Base-by-base conservation (phyloP, 495 filamentous ascomycete species). In the Evansstolkia leycettana region DNA sequence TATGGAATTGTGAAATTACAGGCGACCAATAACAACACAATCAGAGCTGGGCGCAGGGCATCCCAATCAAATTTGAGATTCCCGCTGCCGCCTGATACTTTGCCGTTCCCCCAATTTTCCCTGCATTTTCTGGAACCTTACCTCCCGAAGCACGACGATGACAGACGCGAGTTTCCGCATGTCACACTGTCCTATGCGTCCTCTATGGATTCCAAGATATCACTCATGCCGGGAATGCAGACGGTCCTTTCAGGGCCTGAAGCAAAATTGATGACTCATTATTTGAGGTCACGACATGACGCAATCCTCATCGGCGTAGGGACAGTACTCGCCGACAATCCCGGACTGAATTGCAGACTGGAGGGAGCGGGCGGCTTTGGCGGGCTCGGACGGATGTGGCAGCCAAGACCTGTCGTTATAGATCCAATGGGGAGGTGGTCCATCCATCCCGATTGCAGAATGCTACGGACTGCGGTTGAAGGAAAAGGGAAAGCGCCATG, bases 261-360 rank as follows among this genome's bases (percentile, higher is more conserved):
- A 43, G 78, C 84, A 10, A 94, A 94, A 53, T 68, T 80, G 34
- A 85, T 96, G 80, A 94, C 88, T 1, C 88, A 96, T 53, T 85
- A 80, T 53, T 69, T 96, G 12, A 81, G 88, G 37, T 75, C 75
- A 5, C 70, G 69, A 9, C 87, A 96, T 56, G 76, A 84, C 41
- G 85, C 83, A 10, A 92, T 96, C 36, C 63, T 89, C 8, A 64
- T 96, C 15, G 88, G 88, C 7, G 79, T 82, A 6, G 79, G 81
- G 3, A 96, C 88, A 10, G 84, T 84, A 12, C 62, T 82, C 29
- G 76, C 80, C 9, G 88, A 96, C 45, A 78, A 96, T 46, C 89
- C 88, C 2, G 75, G 73, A 5, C 60, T 96, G 29, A 94, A 92
- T 48, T 85, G 76, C 46, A 72, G 85, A 9, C 61, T 87, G 14